These are phyloP conservation scores for Claviceps purpurea DNA, from an alignment of 2,329 filamentous ascomycete species.

Conservation along the genomic window DNA sequence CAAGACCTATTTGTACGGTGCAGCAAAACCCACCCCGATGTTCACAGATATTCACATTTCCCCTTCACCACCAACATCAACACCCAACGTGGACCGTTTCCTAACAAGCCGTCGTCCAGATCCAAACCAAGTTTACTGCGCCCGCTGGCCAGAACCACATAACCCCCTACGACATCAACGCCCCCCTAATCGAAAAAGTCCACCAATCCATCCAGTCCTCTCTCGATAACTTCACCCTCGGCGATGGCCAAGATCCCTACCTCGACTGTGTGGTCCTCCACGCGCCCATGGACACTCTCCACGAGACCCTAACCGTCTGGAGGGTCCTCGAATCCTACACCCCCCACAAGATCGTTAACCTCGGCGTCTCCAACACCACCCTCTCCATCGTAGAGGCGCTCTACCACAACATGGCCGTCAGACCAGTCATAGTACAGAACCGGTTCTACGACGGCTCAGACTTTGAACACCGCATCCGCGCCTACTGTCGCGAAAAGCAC, in stretches of 20 bases:
- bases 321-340: conserved; percentile 51
- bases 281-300: conserved; percentile 33
- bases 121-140: conserved; percentile 77
- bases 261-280: conserved; percentile 67
- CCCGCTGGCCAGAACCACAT: conserved; percentile 45
- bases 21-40: background rate
- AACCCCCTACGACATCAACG: conserved; percentile 47
- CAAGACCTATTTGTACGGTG: conserved; percentile 48
- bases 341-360: conserved; percentile 45
- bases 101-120: conserved; percentile 22
- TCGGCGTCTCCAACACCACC: conserved; percentile 69
- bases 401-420: conserved; percentile 26
- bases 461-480: conserved; percentile 48
- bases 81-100: background rate
- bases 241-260: conserved; percentile 27
- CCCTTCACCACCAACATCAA: background rate
- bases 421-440: conserved; percentile 57
- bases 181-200: conserved; percentile 50
- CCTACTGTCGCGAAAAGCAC: conserved; percentile 27
- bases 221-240: conserved; percentile 44
- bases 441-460: conserved; percentile 48
- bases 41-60: background rate
- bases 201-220: conserved; percentile 54
- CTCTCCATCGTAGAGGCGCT: conserved; percentile 42
- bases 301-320: conserved; percentile 52